A percentile compares a stretch with the other conserved stretches of the same genome.
Evolutionary conservation across 2,329 filamentous ascomycete genomes (phyloP).

Genomic region (Pseudophaeomoniella oleicola): DNA sequence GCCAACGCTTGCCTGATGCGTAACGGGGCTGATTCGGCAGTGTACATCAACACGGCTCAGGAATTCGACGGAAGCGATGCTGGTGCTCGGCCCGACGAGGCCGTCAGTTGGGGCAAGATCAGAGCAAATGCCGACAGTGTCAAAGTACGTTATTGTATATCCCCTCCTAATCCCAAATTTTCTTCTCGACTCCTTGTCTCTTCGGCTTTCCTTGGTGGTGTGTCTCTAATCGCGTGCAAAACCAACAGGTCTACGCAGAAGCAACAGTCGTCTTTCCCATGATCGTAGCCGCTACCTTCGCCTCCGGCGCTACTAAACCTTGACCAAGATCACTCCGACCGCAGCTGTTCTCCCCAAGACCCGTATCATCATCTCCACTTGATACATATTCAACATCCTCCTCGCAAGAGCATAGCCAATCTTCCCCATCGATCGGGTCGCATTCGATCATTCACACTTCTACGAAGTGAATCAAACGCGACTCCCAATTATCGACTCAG

Average conservation of each 20-base stretch:
- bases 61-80: conserved; percentile 97
- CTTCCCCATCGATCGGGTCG: no score
- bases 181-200: background rate
- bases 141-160: conserved; percentile 49
- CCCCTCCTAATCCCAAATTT: background rate
- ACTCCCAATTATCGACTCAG: no score
- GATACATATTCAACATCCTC: no score
- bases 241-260: conserved; percentile 47
- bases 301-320: no score
- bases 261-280: conserved; percentile 53
- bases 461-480: no score
- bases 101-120: conserved; percentile 98
- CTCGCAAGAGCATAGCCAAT: no score
- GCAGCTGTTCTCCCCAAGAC: no score
- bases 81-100: conserved; percentile 86
- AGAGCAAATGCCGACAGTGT: conserved; percentile 76
- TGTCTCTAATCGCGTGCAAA: no score
- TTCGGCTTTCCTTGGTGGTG: no score
- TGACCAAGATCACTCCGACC: no score
- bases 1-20: conserved; percentile 96
- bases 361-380: no score
- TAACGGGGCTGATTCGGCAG: conserved; percentile 90
- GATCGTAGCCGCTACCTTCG: conserved; percentile 53
- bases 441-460: no score
- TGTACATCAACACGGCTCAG: conserved; percentile 94